Conservation (phyloP, 208 protist species). For the Phytomonas francai region DNA sequence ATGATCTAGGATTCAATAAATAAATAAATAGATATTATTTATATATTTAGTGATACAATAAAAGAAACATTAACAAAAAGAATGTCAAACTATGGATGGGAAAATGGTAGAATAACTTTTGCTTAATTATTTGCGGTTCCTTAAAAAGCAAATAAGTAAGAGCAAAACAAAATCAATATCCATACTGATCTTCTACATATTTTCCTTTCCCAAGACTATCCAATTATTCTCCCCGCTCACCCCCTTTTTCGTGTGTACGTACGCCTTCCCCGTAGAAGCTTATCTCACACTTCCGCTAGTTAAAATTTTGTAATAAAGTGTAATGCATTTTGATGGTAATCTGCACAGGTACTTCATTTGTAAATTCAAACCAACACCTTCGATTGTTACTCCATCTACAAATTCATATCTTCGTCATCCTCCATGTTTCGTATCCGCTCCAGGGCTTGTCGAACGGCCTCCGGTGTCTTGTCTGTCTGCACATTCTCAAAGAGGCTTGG, state of each 20-base stretch:
- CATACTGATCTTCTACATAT: neutral
- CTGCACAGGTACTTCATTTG: neutral
- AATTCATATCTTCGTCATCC: neutral
- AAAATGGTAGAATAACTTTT: slow-evolving; percentile 2
- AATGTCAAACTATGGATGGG: neutral
- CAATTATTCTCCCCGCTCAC: neutral
- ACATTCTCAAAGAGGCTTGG: neutral
- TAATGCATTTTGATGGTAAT: neutral
- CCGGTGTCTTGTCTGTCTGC: neutral
- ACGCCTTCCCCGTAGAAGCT: neutral
- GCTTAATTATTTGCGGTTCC: neutral
- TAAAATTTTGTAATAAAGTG: neutral
- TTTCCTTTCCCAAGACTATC: neutral
- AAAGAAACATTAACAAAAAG: neutral
- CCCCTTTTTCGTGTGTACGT: neutral
- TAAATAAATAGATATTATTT: neutral
- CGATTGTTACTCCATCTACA: neutral
- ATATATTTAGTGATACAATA: slow-evolving; percentile 1
- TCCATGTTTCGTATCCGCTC: neutral
- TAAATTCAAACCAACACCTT: neutral
- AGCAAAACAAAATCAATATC: slow-evolving; percentile 1
- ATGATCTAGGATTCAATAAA: slow-evolving; percentile 12
- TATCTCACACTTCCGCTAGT: neutral
- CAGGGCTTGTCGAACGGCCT: slow-evolving; percentile 1
- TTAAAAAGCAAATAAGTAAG: slow-evolving; percentile 1